A percentile compares a stretch with the other conserved stretches of the same genome.
These are phyloP conservation scores for Claviceps sorghi DNA, from an alignment of 2,329 filamentous ascomycete genomes.

Conservation along the genomic window DNA sequence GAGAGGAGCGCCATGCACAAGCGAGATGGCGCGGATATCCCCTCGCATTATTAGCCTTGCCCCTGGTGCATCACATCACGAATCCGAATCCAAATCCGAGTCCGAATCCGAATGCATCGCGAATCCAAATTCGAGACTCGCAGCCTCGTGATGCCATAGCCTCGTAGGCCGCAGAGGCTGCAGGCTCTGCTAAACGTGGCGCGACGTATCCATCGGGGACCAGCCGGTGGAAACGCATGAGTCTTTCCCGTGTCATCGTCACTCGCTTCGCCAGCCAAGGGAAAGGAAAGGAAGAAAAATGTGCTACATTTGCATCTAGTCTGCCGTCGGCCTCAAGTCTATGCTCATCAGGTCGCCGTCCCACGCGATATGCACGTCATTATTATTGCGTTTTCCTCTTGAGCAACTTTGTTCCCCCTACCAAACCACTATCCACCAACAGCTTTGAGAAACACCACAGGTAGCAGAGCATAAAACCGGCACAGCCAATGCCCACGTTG, in stretches of 20 bases:
- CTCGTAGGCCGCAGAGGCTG: not conserved
- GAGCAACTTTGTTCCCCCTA: slow-evolving; percentile 17
- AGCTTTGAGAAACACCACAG: slow-evolving; percentile 74
- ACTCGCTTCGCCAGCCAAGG: no score
- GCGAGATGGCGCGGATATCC: not conserved
- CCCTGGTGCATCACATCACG: no score
- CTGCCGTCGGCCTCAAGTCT: no score
- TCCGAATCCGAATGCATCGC: no score
- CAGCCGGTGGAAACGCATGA: no score
- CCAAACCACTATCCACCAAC: slow-evolving; percentile 41
- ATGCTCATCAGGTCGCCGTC: not conserved
- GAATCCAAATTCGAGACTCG: no score
- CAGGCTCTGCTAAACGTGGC: no score
- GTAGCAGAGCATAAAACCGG: slow-evolving; percentile 76
- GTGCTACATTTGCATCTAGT: not conserved
- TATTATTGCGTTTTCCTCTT: slow-evolving; percentile 23
- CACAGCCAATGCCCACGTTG: slow-evolving; percentile 76
- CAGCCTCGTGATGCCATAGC: not conserved
- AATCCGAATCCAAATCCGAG: no score
- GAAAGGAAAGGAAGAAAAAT: not conserved
- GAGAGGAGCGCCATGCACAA: no score
- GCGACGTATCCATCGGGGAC: no score
- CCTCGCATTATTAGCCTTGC: not conserved
- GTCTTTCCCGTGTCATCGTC: no score
- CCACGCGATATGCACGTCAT: not conserved